Evolutionary conservation across 257 asterid species (phyloP).

Genomic region (Paulownia fortunei): DNA sequence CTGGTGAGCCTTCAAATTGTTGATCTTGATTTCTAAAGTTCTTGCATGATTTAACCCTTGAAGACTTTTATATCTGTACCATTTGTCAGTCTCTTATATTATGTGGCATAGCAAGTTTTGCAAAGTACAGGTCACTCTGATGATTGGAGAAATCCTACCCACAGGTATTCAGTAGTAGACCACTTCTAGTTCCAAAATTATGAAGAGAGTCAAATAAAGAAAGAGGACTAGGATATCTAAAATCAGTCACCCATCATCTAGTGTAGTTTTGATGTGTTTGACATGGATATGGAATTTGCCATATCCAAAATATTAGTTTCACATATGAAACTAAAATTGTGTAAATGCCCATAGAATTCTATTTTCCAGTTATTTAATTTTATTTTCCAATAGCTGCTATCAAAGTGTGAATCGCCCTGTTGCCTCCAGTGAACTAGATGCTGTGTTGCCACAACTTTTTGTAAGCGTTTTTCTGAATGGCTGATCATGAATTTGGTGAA

Average conservation of each 20-base stretch:
- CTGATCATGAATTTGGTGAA: neutral
- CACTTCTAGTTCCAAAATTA: neutral
- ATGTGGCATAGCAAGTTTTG: neutral
- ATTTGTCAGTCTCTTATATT: neutral
- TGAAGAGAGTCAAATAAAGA: neutral
- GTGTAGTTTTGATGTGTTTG: neutral
- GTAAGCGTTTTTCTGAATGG: neutral
- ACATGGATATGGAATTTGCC: neutral
- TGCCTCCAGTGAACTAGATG: neutral
- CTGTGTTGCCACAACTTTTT: neutral
- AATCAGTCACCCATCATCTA: neutral
- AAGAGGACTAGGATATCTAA: neutral
- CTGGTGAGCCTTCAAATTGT: slow-evolving; percentile 39
- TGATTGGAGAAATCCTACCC: neutral
- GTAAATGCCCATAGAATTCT: neutral
- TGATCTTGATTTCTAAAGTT: neutral
- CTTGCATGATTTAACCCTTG: slow-evolving; percentile 12
- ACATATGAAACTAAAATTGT: neutral
- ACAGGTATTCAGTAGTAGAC: neutral
- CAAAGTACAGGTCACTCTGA: neutral
- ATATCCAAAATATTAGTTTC: neutral
- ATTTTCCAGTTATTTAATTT: neutral
- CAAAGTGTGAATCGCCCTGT: neutral
- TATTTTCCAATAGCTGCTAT: neutral
- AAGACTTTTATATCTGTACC: neutral